Conservation (phyloP, 805 yeast species). For the Saturnispora zaruensis region DNA sequence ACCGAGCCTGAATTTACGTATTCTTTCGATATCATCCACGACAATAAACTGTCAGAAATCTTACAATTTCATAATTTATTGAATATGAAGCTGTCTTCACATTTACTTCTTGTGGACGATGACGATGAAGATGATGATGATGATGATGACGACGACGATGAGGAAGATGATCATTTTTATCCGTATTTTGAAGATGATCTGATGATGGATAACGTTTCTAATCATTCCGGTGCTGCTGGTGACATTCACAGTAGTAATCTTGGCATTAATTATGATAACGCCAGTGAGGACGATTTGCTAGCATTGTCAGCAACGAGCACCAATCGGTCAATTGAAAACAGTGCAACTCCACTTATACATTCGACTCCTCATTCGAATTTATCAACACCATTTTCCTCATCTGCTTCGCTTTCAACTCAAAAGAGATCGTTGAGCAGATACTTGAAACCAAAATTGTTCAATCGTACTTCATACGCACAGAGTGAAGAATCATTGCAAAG, state of each 20-base stretch:
- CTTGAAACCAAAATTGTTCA: slow-evolving; percentile 2
- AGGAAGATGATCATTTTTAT: neutral
- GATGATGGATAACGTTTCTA: neutral
- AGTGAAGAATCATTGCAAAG: neutral
- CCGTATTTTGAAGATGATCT: neutral
- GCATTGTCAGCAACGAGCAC: neutral
- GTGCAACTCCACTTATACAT: neutral
- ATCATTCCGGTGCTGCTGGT: neutral
- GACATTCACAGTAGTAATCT: neutral
- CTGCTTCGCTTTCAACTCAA: slow-evolving; percentile 4
- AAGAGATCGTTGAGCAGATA: slow-evolving; percentile 2
- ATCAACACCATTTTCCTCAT: slow-evolving; percentile 4
- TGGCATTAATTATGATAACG: neutral
- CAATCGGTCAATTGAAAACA: neutral
- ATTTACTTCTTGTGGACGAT: neutral
- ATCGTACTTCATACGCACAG: neutral
- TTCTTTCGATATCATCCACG: neutral
- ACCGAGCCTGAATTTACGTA: slow-evolving; percentile 1
- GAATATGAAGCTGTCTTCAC: neutral
- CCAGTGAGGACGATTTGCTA: neutral
- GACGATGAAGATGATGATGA: neutral
- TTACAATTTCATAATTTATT: neutral
- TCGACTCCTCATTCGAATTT: neutral
- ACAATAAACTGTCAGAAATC: neutral
- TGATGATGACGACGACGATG: neutral